Conservation (phyloP, 2,329 filamentous ascomycete species). For the Graphilbum sp. region DNA sequence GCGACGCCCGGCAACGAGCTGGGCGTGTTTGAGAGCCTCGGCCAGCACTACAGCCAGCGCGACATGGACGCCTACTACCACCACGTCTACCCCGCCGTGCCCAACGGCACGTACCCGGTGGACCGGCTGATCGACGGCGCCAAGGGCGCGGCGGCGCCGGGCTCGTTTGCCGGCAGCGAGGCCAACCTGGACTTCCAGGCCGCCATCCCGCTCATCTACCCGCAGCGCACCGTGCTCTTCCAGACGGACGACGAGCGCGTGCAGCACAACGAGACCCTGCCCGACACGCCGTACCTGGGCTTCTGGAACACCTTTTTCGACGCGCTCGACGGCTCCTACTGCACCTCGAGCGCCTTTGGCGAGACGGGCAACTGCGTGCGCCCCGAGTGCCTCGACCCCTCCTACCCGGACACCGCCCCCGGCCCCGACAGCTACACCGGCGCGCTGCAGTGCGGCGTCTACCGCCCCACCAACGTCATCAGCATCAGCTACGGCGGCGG, state of each 20-base stretch:
- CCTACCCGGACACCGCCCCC: conserved; percentile 26
- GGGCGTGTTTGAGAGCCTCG: conserved; percentile 13
- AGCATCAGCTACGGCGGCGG: conserved; percentile 39
- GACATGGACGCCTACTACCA: conserved; percentile 13
- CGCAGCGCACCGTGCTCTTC: conserved; percentile 23
- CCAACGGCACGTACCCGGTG: conserved; percentile 14
- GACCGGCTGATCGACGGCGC: conserved; percentile 13
- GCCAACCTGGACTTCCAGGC: conserved; percentile 31
- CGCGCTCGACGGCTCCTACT: conserved; percentile 33
- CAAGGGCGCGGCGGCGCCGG: conserved; percentile 5
- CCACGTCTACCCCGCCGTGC: conserved; percentile 9
- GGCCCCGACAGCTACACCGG: conserved; percentile 25
- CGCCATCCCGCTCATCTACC: conserved; percentile 31
- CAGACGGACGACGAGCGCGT: conserved; percentile 16
- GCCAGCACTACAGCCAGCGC: conserved; percentile 13
- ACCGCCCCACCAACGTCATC: conserved; percentile 37
- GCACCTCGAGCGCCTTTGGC: conserved; percentile 27
- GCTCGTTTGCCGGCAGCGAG: conserved; percentile 13
- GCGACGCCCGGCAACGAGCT: conserved; percentile 11
- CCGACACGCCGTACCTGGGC: conserved; percentile 7
- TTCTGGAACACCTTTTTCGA: conserved; percentile 24
- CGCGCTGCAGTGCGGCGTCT: conserved; percentile 17
- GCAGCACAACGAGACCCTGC: conserved; percentile 11
- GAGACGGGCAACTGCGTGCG: conserved; percentile 24
- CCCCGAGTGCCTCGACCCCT: conserved; percentile 25